phyloP scores from a whole-genome alignment of 257 asterid genomes.

The Osmanthus fragrans region DNA sequence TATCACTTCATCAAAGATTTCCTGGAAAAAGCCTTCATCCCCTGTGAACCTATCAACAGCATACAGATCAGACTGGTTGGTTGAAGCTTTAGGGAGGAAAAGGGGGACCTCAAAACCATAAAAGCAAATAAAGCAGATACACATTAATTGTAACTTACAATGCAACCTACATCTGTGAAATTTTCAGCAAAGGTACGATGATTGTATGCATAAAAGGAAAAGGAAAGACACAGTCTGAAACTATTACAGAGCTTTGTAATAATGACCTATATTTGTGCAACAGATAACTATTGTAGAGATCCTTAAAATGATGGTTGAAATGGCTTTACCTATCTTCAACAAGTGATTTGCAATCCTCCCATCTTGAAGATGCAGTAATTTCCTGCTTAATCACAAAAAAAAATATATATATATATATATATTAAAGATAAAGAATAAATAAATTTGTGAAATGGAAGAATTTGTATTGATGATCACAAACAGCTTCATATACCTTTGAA shows the following conservation, averaged over 20 bases:
- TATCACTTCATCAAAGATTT: slow-evolving; percentile 59
- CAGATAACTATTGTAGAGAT: slow-evolving; percentile 11
- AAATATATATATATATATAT: background rate
- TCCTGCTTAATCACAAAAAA: slow-evolving; percentile 49
- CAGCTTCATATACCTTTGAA: slow-evolving; percentile 57
- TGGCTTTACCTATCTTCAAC: slow-evolving; percentile 66
- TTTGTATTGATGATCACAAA: background rate
- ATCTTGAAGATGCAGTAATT: slow-evolving; percentile 64
- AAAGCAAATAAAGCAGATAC: too few relatives aligned
- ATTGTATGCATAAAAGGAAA: too few relatives aligned
- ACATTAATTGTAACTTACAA: too few relatives aligned
- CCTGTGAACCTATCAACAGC: slow-evolving; percentile 46
- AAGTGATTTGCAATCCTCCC: slow-evolving; percentile 77
- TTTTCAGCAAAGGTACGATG: background rate
- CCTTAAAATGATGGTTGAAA: slow-evolving; percentile 12
- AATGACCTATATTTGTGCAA: background rate
- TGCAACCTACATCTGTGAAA: too few relatives aligned
- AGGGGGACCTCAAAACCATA: background rate
- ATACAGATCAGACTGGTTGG: too few relatives aligned
- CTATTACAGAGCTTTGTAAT: background rate
- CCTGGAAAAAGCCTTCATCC: slow-evolving; percentile 66
- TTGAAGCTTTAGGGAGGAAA: background rate
- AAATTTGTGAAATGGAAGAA: slow-evolving; percentile 3
- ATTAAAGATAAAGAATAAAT: slow-evolving; percentile 11
- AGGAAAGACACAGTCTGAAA: background rate